These are phyloP conservation scores for Sporothrix brunneoviolacea DNA, from an alignment of 2,329 filamentous ascomycete genomes.

Conservation along the genomic window DNA sequence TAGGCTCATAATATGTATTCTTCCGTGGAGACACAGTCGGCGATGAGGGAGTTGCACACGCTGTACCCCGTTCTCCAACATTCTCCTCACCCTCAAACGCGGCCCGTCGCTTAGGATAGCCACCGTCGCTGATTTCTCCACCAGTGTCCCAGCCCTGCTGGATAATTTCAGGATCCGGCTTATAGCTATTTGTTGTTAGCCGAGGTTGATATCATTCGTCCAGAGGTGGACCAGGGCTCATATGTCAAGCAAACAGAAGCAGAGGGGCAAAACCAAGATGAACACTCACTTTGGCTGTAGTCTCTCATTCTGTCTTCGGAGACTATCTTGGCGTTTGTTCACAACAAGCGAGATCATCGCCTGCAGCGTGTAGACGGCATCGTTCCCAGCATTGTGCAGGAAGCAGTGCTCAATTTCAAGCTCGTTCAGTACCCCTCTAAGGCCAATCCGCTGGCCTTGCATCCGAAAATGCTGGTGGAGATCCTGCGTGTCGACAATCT, in stretches of 20 bases:
- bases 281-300: not conserved
- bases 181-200: not conserved
- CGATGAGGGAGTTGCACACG: no score
- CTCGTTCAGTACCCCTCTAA: conserved; percentile 55
- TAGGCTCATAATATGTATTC: not conserved
- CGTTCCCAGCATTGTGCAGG: conserved; percentile 85
- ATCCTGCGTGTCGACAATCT: conserved; percentile 64
- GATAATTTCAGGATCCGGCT: not conserved
- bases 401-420: conserved; percentile 57
- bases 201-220: no score
- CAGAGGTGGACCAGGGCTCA: no score
- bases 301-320: conserved; percentile 14
- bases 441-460: conserved; percentile 44
- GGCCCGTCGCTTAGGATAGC: not conserved
- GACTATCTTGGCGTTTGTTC: conserved; percentile 25
- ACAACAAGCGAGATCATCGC: conserved; percentile 60
- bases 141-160: conserved; percentile 26
- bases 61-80: not conserved
- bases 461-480: conserved; percentile 61
- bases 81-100: not conserved
- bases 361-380: conserved; percentile 72
- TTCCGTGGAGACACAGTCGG: not conserved
- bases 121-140: conserved; percentile 28
- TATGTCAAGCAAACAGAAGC: not conserved
- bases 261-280: not conserved